Evolutionary conservation across 805 yeast genomes (phyloP).

Genomic region (Wickerhamomyces queroliae): DNA sequence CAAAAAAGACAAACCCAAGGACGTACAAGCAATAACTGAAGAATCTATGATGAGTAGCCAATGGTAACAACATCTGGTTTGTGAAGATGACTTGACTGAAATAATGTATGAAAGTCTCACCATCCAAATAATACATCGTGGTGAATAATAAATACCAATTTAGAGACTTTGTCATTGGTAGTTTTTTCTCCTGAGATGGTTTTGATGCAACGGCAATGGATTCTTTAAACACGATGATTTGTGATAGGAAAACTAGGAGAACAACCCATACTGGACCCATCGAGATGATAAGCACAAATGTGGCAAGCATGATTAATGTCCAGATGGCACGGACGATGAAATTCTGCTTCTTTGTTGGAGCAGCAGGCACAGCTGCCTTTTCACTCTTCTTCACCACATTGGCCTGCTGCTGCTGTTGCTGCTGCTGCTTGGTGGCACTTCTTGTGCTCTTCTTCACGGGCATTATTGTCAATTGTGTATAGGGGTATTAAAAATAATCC

Average conservation of each 20-base stretch:
- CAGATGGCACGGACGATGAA: constrained; percentile 85
- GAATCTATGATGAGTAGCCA: constrained; percentile 77
- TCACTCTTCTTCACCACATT: neutral
- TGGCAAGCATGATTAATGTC: constrained; percentile 86
- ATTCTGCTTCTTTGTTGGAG: constrained; percentile 69
- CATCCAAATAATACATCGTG: constrained; percentile 87
- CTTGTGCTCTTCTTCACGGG: too few relatives aligned
- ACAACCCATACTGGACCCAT: constrained; percentile 86
- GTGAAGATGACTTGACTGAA: constrained; percentile 48
- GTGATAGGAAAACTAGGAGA: constrained; percentile 62
- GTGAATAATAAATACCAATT: constrained; percentile 90
- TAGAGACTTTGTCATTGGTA: constrained; percentile 77
- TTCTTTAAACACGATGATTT: constrained; percentile 83
- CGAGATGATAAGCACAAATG: constrained; percentile 62
- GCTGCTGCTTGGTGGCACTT: too few relatives aligned
- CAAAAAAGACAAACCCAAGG: constrained; percentile 85
- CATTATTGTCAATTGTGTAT: too few relatives aligned
- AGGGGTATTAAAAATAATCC: too few relatives aligned
- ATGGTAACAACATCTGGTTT: constrained; percentile 46
- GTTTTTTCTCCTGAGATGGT: constrained; percentile 75
- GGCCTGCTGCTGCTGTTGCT: too few relatives aligned
- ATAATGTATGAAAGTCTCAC: constrained; percentile 70
- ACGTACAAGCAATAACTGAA: constrained; percentile 80
- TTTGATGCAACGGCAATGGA: constrained; percentile 78
- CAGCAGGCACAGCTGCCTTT: constrained; percentile 2